Conservation (phyloP, 2,329 filamentous ascomycete genomes). For the Laburnicola sp. region DNA sequence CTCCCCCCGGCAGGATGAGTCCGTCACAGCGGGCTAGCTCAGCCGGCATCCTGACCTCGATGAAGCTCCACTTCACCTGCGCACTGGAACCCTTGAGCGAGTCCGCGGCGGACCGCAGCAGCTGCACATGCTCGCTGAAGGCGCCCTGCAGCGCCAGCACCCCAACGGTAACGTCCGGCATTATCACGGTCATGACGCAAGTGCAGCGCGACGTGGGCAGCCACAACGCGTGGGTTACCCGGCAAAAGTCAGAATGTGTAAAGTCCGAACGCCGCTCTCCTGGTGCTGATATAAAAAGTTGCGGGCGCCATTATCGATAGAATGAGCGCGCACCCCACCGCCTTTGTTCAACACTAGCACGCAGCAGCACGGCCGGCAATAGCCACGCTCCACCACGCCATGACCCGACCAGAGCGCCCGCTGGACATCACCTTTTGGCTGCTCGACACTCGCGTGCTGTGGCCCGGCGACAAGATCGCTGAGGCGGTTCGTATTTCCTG, state of each 20-base stretch:
- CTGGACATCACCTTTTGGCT: constrained; percentile 52
- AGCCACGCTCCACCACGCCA: constrained; percentile 10
- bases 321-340: constrained; percentile 5
- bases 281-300: constrained; percentile 8
- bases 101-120: constrained; percentile 70
- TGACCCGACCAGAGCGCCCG: constrained; percentile 18
- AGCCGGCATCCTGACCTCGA: constrained; percentile 75
- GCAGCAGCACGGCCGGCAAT: constrained; percentile 2
- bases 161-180: constrained; percentile 56
- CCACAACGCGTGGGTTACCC: not conserved
- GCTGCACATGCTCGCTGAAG: constrained; percentile 82
- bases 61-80: constrained; percentile 59
- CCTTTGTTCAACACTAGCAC: constrained; percentile 1
- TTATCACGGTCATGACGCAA: constrained; percentile 28
- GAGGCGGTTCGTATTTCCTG: constrained; percentile 36
- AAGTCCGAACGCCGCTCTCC: constrained; percentile 6
- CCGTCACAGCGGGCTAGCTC: constrained; percentile 76
- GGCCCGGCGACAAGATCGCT: constrained; percentile 52
- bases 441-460: constrained; percentile 53
- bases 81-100: constrained; percentile 44
- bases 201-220: not conserved
- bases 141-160: constrained; percentile 85
- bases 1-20: constrained; percentile 88
- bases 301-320: constrained; percentile 20
- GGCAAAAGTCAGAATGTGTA: constrained; percentile 9